Evolutionary conservation across 225 moss, liverwort and hornwort species (phyloP).

Genomic region (Pseudisothecium myosuroides): DNA sequence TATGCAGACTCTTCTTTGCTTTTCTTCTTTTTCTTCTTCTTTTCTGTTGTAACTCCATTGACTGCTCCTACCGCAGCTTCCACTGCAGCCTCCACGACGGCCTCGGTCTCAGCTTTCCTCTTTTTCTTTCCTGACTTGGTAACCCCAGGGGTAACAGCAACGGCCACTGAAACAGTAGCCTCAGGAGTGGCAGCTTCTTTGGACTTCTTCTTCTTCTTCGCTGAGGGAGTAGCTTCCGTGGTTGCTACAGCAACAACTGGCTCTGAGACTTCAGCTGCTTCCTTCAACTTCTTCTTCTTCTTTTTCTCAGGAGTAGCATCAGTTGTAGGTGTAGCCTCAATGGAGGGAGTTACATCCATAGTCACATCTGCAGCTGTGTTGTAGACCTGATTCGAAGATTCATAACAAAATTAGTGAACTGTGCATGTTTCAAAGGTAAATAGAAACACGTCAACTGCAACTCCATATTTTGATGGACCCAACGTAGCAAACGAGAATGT

Average conservation of each 20-base stretch:
- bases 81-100: not conserved
- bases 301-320: not conserved
- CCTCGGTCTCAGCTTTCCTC: not conserved
- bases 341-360: not conserved
- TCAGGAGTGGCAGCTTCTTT: not conserved
- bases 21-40: not conserved
- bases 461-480: not conserved
- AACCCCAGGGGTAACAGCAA: not conserved
- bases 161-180: not conserved
- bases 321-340: not conserved
- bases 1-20: not conserved
- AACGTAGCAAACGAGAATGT: not conserved
- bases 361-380: conserved; percentile 67
- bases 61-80: not conserved
- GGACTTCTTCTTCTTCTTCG: not conserved
- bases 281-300: conserved; percentile 18
- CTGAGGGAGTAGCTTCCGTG: not conserved
- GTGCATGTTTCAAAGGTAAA: not conserved
- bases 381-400: conserved; percentile 18
- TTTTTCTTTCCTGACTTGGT: not conserved
- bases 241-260: not conserved
- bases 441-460: not conserved
- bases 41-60: not conserved
- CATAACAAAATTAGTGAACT: not conserved
- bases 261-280: not conserved